Evolutionary conservation across 1,284 basidiomycete genomes (phyloP), one percentile per base, ranked within the genome.

Genomic region (Stygiomarasmius scandens): DNA sequence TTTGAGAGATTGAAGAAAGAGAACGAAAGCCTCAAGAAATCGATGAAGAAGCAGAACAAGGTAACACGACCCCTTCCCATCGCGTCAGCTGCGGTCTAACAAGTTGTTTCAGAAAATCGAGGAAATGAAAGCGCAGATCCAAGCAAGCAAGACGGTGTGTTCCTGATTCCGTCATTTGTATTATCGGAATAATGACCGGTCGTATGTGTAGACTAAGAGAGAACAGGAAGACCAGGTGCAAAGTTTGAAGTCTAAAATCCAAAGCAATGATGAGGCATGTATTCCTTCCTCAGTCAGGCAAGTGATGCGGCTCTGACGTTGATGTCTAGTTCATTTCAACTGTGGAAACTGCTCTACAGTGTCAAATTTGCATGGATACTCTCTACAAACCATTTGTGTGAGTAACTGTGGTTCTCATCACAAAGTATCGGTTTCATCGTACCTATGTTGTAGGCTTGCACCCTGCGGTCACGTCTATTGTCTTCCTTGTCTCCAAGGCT

Each of bases 391-490:
- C 89, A 24, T 86, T 80, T 65, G 81, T 81, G 89, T 90, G 68
- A 61, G 86, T 79, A 23, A 5, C 34, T 27, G 36, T 47, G 3
- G 56, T 20, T 47, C 5, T 49, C 45, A 41, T 57, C 62, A 20
- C 61, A 58, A 14, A 38, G 8, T 16, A 3, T 34, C 29, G n/a
- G 43, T 46, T 23, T 34, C 22, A 25, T 24, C 16, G 16, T 41
- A 24, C 44, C 11, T 12, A n/a, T n/a, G n/a, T n/a, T 49, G 10
- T 54, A 90, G 89, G 1, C 74, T 91, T 44, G 80, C 86, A 0
- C 88, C 88, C 1, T 91, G 89, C 64, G 89, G 89, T 2, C 89
- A 91, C 63, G 80, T 89, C 24, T 74, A 87, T 10, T 91, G 89
- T 58, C 77, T 87, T 34, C 64, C 65, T 4, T 91, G 89, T 63